A percentile compares a stretch with the other conserved stretches of the same genome.
Evolutionary conservation across 192 early-diverging fungal genomes (phyloP).

Genomic region (Spinellus fusiger): DNA sequence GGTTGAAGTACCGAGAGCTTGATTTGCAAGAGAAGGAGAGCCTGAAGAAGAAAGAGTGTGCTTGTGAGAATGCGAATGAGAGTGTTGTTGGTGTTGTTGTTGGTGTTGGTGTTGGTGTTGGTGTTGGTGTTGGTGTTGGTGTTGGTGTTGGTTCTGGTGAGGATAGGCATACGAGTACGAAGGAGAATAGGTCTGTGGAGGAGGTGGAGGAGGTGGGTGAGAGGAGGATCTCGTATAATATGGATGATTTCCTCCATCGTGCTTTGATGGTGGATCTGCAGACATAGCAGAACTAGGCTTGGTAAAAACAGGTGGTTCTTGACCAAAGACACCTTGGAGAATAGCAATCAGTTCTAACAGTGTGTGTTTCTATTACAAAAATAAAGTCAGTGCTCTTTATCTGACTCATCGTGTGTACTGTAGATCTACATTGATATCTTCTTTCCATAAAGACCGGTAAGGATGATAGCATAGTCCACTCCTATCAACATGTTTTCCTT

Average conservation of each 20-base stretch:
- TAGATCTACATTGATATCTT: conserved; percentile 23
- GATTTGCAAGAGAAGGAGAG: not conserved
- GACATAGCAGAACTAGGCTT: conserved; percentile 36
- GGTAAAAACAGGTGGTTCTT: conserved; percentile 76
- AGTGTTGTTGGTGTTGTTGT: no score
- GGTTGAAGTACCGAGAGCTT: not conserved
- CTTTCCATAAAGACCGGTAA: conserved; percentile 74
- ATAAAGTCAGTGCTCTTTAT: not conserved
- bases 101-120: not conserved
- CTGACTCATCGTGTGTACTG: not conserved
- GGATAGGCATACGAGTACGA: not conserved
- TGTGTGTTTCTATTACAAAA: conserved; percentile 29
- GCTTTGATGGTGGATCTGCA: conserved; percentile 31
- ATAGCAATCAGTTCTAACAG: conserved; percentile 53
- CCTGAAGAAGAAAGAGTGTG: not conserved
- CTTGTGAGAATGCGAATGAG: not conserved
- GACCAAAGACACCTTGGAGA: conserved; percentile 65
- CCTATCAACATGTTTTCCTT: conserved; percentile 78
- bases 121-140: not conserved
- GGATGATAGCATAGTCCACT: conserved; percentile 80
- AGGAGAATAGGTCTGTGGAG: not conserved
- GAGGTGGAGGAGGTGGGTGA: conserved; percentile 16
- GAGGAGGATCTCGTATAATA: conserved; percentile 6
- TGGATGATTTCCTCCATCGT: conserved; percentile 9
- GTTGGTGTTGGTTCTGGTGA: no score